A percentile compares a stretch with the other conserved stretches of the same genome.
These are phyloP conservation scores for Arthrobotrys entomopaga DNA, from an alignment of 2,329 filamentous ascomycete genomes.

Conservation along the genomic window DNA sequence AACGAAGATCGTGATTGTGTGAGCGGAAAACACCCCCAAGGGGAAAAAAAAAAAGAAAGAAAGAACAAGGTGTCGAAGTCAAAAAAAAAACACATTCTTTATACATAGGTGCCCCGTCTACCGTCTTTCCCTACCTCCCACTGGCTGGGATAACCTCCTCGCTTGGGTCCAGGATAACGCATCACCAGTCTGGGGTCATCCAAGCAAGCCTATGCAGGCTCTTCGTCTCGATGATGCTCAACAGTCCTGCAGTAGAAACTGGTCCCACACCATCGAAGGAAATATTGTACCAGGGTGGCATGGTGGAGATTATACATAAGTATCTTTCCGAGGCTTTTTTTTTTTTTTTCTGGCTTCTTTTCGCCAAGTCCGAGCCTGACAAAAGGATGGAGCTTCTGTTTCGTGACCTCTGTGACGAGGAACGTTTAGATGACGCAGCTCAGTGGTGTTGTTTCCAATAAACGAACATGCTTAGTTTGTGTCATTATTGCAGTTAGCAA, in stretches of 20 bases:
- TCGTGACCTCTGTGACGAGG: slow-evolving; percentile 32
- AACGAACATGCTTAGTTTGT: slow-evolving; percentile 18
- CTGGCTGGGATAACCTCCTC: slow-evolving; percentile 52
- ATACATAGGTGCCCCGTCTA: slow-evolving; percentile 39
- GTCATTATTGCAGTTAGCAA: no score
- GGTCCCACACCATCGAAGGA: slow-evolving; percentile 43
- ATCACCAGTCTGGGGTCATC: slow-evolving; percentile 44
- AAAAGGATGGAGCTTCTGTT: slow-evolving; percentile 50
- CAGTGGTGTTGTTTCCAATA: slow-evolving; percentile 50
- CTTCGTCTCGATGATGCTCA: slow-evolving; percentile 54
- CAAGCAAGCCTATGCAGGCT: slow-evolving; percentile 48
- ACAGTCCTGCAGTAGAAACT: slow-evolving; percentile 18
- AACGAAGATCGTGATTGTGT: slow-evolving; percentile 37
- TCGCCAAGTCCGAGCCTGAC: slow-evolving; percentile 35
- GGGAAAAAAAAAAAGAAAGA: slow-evolving; percentile 1
- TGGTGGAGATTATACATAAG: slow-evolving; percentile 34
- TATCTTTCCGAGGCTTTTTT: slow-evolving; percentile 50
- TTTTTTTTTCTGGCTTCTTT: slow-evolving; percentile 30
- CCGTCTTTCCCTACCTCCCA: slow-evolving; percentile 50
- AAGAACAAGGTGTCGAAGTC: slow-evolving; percentile 21
- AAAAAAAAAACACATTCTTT: not conserved
- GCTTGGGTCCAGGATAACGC: slow-evolving; percentile 52
- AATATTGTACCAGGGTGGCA: slow-evolving; percentile 34
- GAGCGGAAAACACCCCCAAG: slow-evolving; percentile 13
- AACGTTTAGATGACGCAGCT: slow-evolving; percentile 40